phyloP scores from a whole-genome alignment of 2,329 filamentous ascomycete species.

The Alternaria infectoria region DNA sequence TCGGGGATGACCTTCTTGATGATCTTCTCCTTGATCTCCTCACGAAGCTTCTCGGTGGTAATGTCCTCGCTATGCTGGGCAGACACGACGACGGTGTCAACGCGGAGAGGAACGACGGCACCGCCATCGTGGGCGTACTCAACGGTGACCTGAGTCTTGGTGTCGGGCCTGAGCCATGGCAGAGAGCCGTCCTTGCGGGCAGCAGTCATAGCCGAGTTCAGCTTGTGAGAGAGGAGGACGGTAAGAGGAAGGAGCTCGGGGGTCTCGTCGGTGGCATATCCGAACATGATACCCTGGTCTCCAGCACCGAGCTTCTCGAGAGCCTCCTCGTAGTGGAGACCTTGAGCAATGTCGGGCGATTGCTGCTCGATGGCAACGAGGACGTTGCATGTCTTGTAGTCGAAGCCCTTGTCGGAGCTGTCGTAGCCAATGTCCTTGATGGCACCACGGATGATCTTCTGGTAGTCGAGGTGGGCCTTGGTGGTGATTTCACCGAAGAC shows the following conservation, averaged over 20 bases:
- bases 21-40: conserved; percentile 97
- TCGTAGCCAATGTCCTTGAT: conserved; percentile 99
- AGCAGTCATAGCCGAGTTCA: conserved; percentile 92
- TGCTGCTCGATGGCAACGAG: conserved; percentile 99
- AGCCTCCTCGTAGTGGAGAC: conserved; percentile 96
- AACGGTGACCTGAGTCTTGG: conserved; percentile 99
- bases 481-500: conserved; percentile 85
- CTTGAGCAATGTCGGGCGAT: conserved; percentile 98
- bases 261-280: conserved; percentile 99
- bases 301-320: conserved; percentile 97
- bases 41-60: conserved; percentile 87
- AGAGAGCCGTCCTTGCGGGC: conserved; percentile 86
- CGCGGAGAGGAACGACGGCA: conserved; percentile 87
- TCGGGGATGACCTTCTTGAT: conserved; percentile 92
- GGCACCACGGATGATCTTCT: conserved; percentile 90
- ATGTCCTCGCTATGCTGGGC: conserved; percentile 92
- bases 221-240: conserved; percentile 91
- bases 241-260: conserved; percentile 96
- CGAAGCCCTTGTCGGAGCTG: conserved; percentile 95
- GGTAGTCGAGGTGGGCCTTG: conserved; percentile 95
- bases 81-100: conserved; percentile 96
- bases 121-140: conserved; percentile 98
- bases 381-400: conserved; percentile 99
- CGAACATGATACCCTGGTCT: conserved; percentile 99
- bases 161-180: conserved; percentile 96